Evolutionary conservation across 2,329 filamentous ascomycete species (phyloP).

Genomic region (Gyromitra esculenta): DNA sequence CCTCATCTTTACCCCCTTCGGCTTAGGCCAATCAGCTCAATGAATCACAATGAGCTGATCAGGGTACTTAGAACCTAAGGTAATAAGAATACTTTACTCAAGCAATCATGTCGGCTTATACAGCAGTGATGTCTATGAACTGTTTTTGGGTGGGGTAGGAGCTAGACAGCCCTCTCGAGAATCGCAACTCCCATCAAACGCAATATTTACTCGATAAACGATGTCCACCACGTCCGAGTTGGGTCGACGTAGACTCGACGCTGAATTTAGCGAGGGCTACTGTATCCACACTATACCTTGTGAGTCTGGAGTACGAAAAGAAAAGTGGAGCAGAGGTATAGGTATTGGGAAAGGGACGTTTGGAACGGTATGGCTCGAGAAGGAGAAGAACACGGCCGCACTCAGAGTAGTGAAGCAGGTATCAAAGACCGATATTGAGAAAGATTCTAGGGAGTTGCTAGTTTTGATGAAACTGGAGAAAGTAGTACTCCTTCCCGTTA

Average conservation of each 20-base stretch:
- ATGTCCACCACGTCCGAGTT: constrained; percentile 13
- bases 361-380: constrained; percentile 31
- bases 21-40: neutral
- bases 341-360: constrained; percentile 4
- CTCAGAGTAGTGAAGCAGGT: constrained; percentile 31
- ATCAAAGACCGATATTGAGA: constrained; percentile 1
- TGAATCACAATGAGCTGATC: neutral
- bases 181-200: neutral
- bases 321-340: constrained; percentile 17
- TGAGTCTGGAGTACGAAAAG: neutral
- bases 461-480: constrained; percentile 9
- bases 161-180: neutral
- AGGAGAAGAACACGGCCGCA: constrained; percentile 13
- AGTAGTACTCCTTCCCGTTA: constrained; percentile 1
- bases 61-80: neutral
- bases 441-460: constrained; percentile 15
- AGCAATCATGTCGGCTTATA: neutral
- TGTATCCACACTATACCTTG: constrained; percentile 10
- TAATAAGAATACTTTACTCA: neutral
- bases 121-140: neutral
- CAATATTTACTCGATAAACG: neutral
- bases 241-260: constrained; percentile 1
- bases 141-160: neutral
- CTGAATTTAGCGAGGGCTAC: constrained; percentile 18
- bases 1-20: neutral